phyloP scores from a whole-genome alignment of 164 flowering plant genomes.

The Aristolochia contorta region DNA sequence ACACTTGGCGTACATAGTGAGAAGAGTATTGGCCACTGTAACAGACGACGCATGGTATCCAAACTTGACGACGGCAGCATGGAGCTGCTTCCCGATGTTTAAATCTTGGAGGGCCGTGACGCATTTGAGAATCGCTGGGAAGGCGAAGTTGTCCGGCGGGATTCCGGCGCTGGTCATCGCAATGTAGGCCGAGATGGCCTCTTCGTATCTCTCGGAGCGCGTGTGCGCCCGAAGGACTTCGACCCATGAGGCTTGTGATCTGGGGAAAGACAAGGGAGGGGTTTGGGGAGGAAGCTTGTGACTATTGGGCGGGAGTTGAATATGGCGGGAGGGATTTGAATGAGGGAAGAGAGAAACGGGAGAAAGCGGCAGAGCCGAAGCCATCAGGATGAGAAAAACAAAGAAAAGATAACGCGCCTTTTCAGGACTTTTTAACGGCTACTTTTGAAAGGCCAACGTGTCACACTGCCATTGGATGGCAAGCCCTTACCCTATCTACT shows the following conservation, averaged over 20 bases:
- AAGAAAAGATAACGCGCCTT: too few relatives aligned
- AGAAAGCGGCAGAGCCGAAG: slow-evolving; percentile 5
- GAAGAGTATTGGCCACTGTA: slow-evolving; percentile 55
- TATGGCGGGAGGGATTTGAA: background rate
- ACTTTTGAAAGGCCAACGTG: too few relatives aligned
- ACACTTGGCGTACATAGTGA: slow-evolving; percentile 58
- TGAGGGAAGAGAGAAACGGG: slow-evolving; percentile 4
- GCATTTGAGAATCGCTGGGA: slow-evolving; percentile 65
- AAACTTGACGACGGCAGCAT: slow-evolving; percentile 42
- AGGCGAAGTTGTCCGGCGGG: slow-evolving; percentile 52
- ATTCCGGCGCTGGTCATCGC: slow-evolving; percentile 37
- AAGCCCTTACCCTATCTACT: too few relatives aligned
- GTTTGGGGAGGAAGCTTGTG: background rate
- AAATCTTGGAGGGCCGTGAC: slow-evolving; percentile 39
- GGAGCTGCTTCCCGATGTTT: slow-evolving; percentile 43
- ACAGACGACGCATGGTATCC: slow-evolving; percentile 37
- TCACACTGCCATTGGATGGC: too few relatives aligned
- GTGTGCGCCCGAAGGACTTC: slow-evolving; percentile 43
- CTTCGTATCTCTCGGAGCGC: slow-evolving; percentile 37
- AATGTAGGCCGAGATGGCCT: slow-evolving; percentile 49
- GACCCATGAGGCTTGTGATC: slow-evolving; percentile 37
- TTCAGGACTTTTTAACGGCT: too few relatives aligned
- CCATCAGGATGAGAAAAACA: background rate
- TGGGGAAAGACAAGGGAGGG: slow-evolving; percentile 7
- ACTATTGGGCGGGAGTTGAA: slow-evolving; percentile 9